These are phyloP conservation scores for Krasilnikovozyma curviuscula DNA, from an alignment of 768 basidiomycete species.

Conservation along the genomic window DNA sequence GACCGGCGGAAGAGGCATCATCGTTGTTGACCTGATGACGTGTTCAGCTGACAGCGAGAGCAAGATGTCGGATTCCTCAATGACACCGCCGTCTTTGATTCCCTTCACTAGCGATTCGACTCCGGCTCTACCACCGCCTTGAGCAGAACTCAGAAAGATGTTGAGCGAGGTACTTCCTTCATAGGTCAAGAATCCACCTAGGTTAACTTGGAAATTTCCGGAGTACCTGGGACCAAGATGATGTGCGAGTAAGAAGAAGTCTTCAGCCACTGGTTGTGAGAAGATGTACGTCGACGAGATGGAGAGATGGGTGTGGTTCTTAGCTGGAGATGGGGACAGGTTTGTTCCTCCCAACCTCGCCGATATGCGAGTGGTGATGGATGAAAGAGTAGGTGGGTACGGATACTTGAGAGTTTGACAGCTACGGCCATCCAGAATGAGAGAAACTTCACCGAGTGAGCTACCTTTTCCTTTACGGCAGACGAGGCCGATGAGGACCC, in stretches of 20 bases:
- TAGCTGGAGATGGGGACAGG: constrained; percentile 37
- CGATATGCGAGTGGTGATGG: no score
- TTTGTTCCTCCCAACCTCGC: constrained; percentile 47
- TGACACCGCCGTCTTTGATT: constrained; percentile 29
- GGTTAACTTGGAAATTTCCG: constrained; percentile 53
- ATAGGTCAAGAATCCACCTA: constrained; percentile 63
- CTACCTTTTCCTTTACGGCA: neutral
- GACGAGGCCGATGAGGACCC: constrained; percentile 4
- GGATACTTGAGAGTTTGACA: no score
- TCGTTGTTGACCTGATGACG: constrained; percentile 7
- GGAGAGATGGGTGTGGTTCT: constrained; percentile 4
- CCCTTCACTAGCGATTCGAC: constrained; percentile 33
- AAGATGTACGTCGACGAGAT: constrained; percentile 14
- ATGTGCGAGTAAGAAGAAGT: constrained; percentile 52
- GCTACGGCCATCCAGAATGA: no score
- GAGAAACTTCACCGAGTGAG: no score
- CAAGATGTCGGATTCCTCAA: constrained; percentile 15
- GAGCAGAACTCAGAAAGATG: constrained; percentile 39
- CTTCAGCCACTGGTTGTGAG: constrained; percentile 29
- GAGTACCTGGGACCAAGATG: constrained; percentile 63
- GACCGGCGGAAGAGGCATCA: constrained; percentile 6
- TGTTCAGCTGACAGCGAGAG: constrained; percentile 14
- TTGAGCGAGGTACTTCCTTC: constrained; percentile 67
- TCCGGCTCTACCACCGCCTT: constrained; percentile 25
- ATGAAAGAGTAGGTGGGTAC: no score